phyloP scores from a whole-genome alignment of 2,329 filamentous ascomycete species.

The Hymenoscyphus linearis region DNA sequence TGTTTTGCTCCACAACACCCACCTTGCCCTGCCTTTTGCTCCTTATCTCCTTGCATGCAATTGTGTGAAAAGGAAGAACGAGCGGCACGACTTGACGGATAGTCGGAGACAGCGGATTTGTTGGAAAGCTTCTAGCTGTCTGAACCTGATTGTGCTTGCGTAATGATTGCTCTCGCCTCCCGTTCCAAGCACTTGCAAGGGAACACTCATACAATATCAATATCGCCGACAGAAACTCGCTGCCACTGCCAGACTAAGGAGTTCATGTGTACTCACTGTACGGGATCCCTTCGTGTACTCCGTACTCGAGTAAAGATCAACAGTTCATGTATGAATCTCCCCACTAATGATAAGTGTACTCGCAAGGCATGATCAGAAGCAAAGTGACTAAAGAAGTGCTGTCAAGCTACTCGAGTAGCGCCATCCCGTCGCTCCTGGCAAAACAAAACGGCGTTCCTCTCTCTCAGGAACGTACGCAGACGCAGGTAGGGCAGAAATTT shows the following conservation, averaged over 20 bases:
- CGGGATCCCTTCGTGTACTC: no score
- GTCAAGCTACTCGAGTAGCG: neutral
- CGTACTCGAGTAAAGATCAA: no score
- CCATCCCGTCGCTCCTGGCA: neutral
- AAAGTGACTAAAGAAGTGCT: neutral
- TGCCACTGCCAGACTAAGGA: no score
- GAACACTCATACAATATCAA: no score
- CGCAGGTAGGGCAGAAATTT: neutral
- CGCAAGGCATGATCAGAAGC: neutral
- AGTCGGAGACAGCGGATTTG: no score
- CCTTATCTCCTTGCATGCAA: neutral
- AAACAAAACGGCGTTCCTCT: neutral
- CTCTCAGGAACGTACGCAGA: neutral
- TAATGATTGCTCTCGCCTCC: no score
- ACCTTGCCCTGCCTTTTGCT: neutral
- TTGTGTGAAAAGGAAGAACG: neutral
- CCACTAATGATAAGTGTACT: neutral
- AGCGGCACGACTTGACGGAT: neutral
- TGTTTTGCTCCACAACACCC: neutral
- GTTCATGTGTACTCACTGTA: no score
- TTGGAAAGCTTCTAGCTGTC: no score
- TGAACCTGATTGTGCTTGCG: no score
- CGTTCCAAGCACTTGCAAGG: no score
- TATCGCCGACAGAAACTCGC: no score
- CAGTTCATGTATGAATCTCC: no score